phyloP scores from a whole-genome alignment of 176 grass and related monocot genomes.

The Ampelocalamus luodianensis region DNA sequence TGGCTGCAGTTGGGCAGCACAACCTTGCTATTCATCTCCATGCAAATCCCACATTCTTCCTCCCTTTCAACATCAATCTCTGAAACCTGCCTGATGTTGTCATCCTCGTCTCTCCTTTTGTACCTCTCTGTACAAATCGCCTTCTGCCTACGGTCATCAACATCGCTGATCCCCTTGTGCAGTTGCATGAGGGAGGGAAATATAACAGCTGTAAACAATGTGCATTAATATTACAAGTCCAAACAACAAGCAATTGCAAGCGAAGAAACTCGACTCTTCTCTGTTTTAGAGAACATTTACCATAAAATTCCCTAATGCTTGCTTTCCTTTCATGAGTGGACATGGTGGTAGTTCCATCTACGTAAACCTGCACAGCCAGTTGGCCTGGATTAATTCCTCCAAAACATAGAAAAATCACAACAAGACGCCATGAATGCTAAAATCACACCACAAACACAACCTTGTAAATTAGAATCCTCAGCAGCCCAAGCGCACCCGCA shows the following conservation, averaged over 20 bases:
- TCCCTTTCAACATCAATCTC: conserved; percentile 80
- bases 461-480: conserved; percentile 91
- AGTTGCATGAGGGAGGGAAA: conserved; percentile 91
- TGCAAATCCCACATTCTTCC: conserved; percentile 95
- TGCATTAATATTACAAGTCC: background rate
- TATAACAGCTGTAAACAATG: conserved; percentile 67
- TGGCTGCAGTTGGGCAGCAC: conserved; percentile 90
- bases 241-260: background rate
- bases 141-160: conserved; percentile 81
- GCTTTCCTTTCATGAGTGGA: conserved; percentile 97
- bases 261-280: background rate
- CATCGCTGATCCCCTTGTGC: conserved; percentile 75
- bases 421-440: background rate
- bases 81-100: conserved; percentile 50
- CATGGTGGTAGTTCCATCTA: conserved; percentile 89
- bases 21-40: conserved; percentile 86
- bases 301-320: conserved; percentile 92
- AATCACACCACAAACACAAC: background rate
- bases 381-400: background rate
- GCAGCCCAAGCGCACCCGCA: conserved; percentile 82
- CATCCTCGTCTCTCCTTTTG: conserved; percentile 61
- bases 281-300: conserved; percentile 37
- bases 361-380: conserved; percentile 68
- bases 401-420: background rate
- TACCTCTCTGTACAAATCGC: conserved; percentile 62